These are phyloP conservation scores for Funneliformis mosseae DNA, from an alignment of 192 early-diverging fungal species.

Conservation along the genomic window DNA sequence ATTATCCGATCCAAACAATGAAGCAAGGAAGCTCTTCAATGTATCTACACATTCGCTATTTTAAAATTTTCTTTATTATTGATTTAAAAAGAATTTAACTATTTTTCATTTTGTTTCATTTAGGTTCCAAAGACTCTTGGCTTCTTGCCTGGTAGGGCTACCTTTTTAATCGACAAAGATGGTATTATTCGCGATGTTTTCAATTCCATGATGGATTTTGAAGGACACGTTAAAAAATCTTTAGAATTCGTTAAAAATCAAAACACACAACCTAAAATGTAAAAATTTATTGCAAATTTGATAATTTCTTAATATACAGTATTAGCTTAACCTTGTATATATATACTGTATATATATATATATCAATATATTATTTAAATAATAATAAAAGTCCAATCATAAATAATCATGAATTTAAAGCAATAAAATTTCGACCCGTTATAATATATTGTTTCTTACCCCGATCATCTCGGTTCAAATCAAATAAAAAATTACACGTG, in stretches of 20 bases:
- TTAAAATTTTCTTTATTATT: neutral
- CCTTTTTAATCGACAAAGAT: slow-evolving; percentile 43
- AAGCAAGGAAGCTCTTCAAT: slow-evolving; percentile 35
- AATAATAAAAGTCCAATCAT: no score
- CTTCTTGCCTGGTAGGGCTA: slow-evolving; percentile 39
- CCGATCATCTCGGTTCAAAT: neutral
- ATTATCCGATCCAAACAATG: slow-evolving; percentile 40
- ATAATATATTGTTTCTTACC: neutral
- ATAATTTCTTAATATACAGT: neutral
- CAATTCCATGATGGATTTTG: slow-evolving; percentile 39
- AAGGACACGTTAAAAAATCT: slow-evolving; percentile 38
- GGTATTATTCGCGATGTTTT: slow-evolving; percentile 43
- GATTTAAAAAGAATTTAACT: neutral
- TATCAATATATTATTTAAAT: no score
- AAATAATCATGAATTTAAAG: no score
- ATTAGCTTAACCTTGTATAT: no score
- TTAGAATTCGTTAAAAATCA: slow-evolving; percentile 38
- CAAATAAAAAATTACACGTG: neutral
- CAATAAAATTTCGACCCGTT: neutral
- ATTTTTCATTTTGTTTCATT: neutral
- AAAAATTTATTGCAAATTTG: neutral
- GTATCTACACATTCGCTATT: slow-evolving; percentile 5
- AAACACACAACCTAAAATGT: neutral
- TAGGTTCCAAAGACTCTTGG: slow-evolving; percentile 34
- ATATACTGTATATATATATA: no score